Base-by-base conservation (phyloP, 2,329 filamentous ascomycete genomes). In the Cladosporium sp. region DNA sequence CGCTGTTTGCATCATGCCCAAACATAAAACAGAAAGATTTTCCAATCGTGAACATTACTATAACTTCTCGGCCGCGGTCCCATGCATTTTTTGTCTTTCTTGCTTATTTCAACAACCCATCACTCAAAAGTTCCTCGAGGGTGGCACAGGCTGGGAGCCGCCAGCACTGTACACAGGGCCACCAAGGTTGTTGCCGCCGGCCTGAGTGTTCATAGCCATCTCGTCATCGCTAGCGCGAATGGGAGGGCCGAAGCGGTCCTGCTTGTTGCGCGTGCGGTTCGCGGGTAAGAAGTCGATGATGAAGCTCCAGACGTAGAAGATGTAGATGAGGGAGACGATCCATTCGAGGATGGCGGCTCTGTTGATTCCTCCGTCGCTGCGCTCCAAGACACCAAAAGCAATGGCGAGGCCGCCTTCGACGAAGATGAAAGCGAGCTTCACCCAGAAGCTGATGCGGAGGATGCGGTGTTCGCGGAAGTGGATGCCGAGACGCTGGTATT, bases 261-360 rank as follows among this genome's bases (percentile, higher is more conserved):
- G 69, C 60, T 72, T 70, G 63, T 76, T 70, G 62, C 81, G 83
- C 10, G 85, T 88, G 61, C 82, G 78, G 2, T 88, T 78, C 10
- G 90, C 90, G 0, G 94, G 94, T 62, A 89, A 80, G 50, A 99
- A 84, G 75, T 99, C 93, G 70, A 97, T 80, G 68, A 88, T 82
- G 78, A 96, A 97, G 60, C 59, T 64, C 61, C 93, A 82, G 60
- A 95, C 80, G 75, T 96, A 97, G 69, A 92, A 88, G 54, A 89
- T 90, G 76, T 92, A 97, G 69, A 96, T 80, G 68, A 96, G 85
- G 32, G 91, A 84, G 62, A 97, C 85, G 60, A 84, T 72, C 84
- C 84, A 88, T 75, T 97, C 93, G 32, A 97, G 73, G 53, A 95
- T 76, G 5, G 91, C 94, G 37, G 87, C 90, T 1, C 77, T 74